Conservation (phyloP, 2,329 filamentous ascomycete species). For the Verticillium alfalfae region DNA sequence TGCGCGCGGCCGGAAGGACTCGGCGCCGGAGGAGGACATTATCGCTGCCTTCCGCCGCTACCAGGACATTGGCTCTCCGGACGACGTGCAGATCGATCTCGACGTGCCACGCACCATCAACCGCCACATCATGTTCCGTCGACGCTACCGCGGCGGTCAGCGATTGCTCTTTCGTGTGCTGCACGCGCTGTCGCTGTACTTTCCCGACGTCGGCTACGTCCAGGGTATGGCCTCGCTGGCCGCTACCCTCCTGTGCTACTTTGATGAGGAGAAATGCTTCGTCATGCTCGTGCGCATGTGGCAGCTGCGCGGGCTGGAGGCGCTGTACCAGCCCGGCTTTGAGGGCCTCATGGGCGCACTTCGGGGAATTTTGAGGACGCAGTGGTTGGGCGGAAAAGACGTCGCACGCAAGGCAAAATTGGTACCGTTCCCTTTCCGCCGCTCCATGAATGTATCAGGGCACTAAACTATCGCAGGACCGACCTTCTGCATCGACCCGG, state of each 20-base stretch:
- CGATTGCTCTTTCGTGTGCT: slow-evolving; percentile 87
- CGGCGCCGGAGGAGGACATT: slow-evolving; percentile 64
- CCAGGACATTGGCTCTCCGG: slow-evolving; percentile 69
- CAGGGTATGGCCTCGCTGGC: slow-evolving; percentile 96
- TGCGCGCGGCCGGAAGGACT: slow-evolving; percentile 59
- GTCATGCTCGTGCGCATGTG: slow-evolving; percentile 96
- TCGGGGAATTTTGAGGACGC: slow-evolving; percentile 72
- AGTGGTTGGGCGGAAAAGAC: slow-evolving; percentile 75
- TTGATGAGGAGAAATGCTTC: slow-evolving; percentile 90
- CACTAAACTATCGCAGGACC: slow-evolving; percentile 42
- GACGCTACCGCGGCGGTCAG: slow-evolving; percentile 86
- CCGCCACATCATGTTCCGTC: slow-evolving; percentile 94
- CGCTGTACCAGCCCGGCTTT: slow-evolving; percentile 80
- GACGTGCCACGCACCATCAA: slow-evolving; percentile 94
- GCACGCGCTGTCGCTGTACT: slow-evolving; percentile 86
- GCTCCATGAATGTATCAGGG: background rate
- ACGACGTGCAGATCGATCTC: slow-evolving; percentile 95
- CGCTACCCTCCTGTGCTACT: slow-evolving; percentile 91
- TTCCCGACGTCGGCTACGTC: slow-evolving; percentile 87
- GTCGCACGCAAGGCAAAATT: slow-evolving; percentile 78
- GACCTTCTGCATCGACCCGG: slow-evolving; percentile 80
- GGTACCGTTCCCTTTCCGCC: slow-evolving; percentile 45
- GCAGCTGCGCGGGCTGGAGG: slow-evolving; percentile 79
- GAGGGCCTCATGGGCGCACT: slow-evolving; percentile 80
- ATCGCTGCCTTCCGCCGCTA: slow-evolving; percentile 67